These are phyloP conservation scores for Thalia dealbata DNA, from an alignment of 176 grass and related monocot species.

Conservation along the genomic window DNA sequence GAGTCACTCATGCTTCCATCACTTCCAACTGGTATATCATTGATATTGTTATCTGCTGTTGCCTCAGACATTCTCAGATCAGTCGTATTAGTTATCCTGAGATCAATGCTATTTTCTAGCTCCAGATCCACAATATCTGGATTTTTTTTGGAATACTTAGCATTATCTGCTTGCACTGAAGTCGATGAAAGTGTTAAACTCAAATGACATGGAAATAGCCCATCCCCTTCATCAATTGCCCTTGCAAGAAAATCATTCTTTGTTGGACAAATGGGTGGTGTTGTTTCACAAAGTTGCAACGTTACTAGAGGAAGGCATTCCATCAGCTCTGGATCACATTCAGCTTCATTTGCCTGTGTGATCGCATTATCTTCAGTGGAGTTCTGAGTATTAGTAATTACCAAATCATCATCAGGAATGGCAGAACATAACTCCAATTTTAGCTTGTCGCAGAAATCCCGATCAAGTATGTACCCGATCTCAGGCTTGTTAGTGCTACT, in stretches of 20 bases:
- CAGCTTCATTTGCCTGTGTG: slow-evolving; percentile 37
- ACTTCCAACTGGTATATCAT: slow-evolving; percentile 13
- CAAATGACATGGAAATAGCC: slow-evolving; percentile 51
- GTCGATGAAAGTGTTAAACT: slow-evolving; percentile 71
- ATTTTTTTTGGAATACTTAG: background rate
- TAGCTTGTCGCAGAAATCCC: slow-evolving; percentile 76
- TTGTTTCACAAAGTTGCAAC: slow-evolving; percentile 43
- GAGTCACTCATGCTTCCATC: slow-evolving; percentile 13
- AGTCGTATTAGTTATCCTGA: slow-evolving; percentile 18
- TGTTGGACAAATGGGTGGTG: slow-evolving; percentile 44
- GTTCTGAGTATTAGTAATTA: slow-evolving; percentile 39
- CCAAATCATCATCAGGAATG: slow-evolving; percentile 32
- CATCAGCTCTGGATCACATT: slow-evolving; percentile 14
- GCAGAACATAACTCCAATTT: slow-evolving; percentile 59
- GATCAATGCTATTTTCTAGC: background rate
- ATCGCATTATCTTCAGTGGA: slow-evolving; percentile 52
- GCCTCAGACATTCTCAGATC: background rate
- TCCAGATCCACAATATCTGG: slow-evolving; percentile 16
- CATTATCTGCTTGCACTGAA: slow-evolving; percentile 30
- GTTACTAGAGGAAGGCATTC: slow-evolving; percentile 32
- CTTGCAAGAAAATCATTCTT: slow-evolving; percentile 33
- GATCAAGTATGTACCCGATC: slow-evolving; percentile 36
- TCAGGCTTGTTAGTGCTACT: slow-evolving; percentile 60
- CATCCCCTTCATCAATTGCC: slow-evolving; percentile 22
- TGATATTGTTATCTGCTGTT: slow-evolving; percentile 5